These are phyloP conservation scores for Colletotrichum theobromicola DNA, from an alignment of 2,329 filamentous ascomycete genomes.

Conservation along the genomic window DNA sequence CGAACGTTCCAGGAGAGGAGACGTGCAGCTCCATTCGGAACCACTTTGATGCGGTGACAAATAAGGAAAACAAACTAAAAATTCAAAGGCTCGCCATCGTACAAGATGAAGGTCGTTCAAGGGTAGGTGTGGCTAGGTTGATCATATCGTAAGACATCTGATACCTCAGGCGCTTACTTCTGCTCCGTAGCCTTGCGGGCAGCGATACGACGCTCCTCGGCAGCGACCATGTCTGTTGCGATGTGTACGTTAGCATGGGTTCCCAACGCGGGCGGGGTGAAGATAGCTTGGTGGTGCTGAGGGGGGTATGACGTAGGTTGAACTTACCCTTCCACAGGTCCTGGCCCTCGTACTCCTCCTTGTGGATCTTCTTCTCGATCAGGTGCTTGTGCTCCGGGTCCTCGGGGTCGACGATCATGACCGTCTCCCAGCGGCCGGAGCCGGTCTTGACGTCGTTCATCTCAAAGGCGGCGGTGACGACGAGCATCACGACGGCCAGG, in stretches of 20 bases:
- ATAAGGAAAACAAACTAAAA: background rate
- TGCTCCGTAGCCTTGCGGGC: conserved; percentile 34
- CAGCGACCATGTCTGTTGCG: conserved; percentile 76
- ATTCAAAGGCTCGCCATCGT: background rate
- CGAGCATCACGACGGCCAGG: conserved; percentile 81
- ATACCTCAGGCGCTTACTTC: background rate
- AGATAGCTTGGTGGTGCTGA: background rate
- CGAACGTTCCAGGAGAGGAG: background rate
- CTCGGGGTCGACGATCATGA: conserved; percentile 79
- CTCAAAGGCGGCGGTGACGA: conserved; percentile 85
- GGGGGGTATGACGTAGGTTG: background rate
- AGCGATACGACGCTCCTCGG: conserved; percentile 70
- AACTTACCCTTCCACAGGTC: conserved; percentile 87
- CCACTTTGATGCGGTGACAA: background rate
- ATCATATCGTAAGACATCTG: background rate
- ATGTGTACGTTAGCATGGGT: conserved; percentile 4
- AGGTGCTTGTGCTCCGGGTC: conserved; percentile 83
- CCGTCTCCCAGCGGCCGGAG: conserved; percentile 81
- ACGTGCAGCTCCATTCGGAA: background rate
- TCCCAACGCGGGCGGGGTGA: background rate
- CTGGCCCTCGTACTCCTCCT: conserved; percentile 86
- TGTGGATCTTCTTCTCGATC: conserved; percentile 87
- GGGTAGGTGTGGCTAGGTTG: background rate
- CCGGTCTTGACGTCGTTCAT: conserved; percentile 77
- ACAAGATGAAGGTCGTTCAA: background rate